Percentiles rank a stretch among this genome's conserved stretches.
Evolutionary conservation across 805 yeast genomes (phyloP).

Genomic region (Nakazawaea peltata): DNA sequence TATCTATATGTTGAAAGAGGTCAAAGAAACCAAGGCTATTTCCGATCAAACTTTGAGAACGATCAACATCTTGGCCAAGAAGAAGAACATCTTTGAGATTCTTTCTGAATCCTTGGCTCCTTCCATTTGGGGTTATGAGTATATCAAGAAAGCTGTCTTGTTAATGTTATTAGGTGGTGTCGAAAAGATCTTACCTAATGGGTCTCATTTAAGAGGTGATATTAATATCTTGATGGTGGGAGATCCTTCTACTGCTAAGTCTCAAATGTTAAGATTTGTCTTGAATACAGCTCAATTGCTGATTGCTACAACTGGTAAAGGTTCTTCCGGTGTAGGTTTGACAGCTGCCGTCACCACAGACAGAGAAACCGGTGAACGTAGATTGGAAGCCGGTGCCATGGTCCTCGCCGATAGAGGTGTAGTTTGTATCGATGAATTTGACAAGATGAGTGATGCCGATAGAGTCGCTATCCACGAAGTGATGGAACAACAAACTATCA

Average conservation of each 20-base stretch:
- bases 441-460: slow-evolving; percentile 94
- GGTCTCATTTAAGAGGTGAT: slow-evolving; percentile 97
- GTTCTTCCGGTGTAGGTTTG: slow-evolving; percentile 99
- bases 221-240: slow-evolving; percentile 95
- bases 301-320: slow-evolving; percentile 97
- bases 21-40: slow-evolving; percentile 52
- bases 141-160: slow-evolving; percentile 84
- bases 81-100: slow-evolving; percentile 64
- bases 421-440: slow-evolving; percentile 98
- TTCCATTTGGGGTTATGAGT: slow-evolving; percentile 87
- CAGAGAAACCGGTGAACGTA: slow-evolving; percentile 93
- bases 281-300: slow-evolving; percentile 92
- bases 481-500: slow-evolving; percentile 98
- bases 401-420: slow-evolving; percentile 95
- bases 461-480: slow-evolving; percentile 99
- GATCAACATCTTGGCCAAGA: slow-evolving; percentile 71
- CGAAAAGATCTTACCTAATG: slow-evolving; percentile 88
- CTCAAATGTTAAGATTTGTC: slow-evolving; percentile 91
- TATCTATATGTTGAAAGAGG: slow-evolving; percentile 71
- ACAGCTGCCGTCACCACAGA: slow-evolving; percentile 98
- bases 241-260: slow-evolving; percentile 97
- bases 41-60: slow-evolving; percentile 81
- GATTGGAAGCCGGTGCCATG: slow-evolving; percentile 99
- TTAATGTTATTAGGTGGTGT: slow-evolving; percentile 90
- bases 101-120: slow-evolving; percentile 89